Evolutionary conservation across 352 stramenopile species (phyloP).

Genomic region (Phytophthora pinifolia): DNA sequence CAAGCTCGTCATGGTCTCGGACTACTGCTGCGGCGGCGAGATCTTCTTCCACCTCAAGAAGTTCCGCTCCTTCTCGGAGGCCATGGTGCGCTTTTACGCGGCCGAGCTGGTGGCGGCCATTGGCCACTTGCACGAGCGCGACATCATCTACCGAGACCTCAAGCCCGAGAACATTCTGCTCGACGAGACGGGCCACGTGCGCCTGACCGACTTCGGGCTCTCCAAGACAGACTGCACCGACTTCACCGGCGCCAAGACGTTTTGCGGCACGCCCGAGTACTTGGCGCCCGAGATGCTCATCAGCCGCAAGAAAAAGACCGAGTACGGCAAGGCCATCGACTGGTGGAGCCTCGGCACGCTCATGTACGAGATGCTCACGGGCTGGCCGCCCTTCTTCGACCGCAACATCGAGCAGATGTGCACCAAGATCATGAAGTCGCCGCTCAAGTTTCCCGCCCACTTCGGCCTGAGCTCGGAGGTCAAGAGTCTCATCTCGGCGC

Average conservation of each 20-base stretch:
- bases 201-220: slow-evolving; percentile 93
- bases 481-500: slow-evolving; percentile 76
- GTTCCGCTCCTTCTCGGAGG: slow-evolving; percentile 88
- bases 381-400: slow-evolving; percentile 93
- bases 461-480: slow-evolving; percentile 75
- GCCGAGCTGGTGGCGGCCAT: slow-evolving; percentile 93
- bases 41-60: slow-evolving; percentile 94
- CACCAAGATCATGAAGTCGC: slow-evolving; percentile 90
- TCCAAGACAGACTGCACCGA: slow-evolving; percentile 88
- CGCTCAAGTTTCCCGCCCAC: slow-evolving; percentile 85
- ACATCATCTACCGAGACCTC: slow-evolving; percentile 94
- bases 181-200: slow-evolving; percentile 90
- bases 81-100: slow-evolving; percentile 91
- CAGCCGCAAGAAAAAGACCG: slow-evolving; percentile 84
- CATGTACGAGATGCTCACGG: slow-evolving; percentile 95
- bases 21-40: slow-evolving; percentile 90
- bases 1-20: slow-evolving; percentile 92
- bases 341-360: slow-evolving; percentile 94
- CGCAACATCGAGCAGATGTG: slow-evolving; percentile 92
- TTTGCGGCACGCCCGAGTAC: slow-evolving; percentile 89
- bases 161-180: slow-evolving; percentile 95
- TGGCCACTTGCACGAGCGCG: slow-evolving; percentile 87
- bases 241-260: slow-evolving; percentile 82
- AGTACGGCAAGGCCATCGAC: slow-evolving; percentile 92
- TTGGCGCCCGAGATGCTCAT: slow-evolving; percentile 90